Base-by-base conservation (phyloP, 768 basidiomycete genomes). In the Boletus huronensis region DNA sequence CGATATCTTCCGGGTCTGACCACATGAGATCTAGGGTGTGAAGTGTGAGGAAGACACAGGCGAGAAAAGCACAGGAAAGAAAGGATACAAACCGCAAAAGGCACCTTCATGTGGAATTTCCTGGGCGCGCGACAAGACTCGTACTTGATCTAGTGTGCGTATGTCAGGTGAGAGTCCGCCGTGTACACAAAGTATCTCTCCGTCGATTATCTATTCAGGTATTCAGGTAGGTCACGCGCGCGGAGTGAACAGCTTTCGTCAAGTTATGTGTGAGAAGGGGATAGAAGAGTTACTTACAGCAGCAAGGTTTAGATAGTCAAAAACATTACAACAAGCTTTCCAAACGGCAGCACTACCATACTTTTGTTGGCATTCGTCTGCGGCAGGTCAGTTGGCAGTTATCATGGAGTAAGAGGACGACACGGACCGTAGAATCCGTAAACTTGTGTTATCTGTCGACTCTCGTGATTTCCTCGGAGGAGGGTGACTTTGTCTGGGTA, bases 31-130 rank as follows among this genome's bases (percentile, higher is more conserved):
- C 93, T 93, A 48, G 9, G 43, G 29, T 16, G 8, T 8, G 31
- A 32, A 2, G 41, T 28, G 34, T 36, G 41, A 55, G 17, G 11
- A n/a, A 40, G 5, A 41, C 29, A 21, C 47, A 29, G 26, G 31
- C n/a, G 25, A 39, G 23, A 19, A 9, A 31, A 23, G 42, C 44
- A 39, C 16, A 31, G 14, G 19, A 42, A 14, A 16, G 13, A 26
- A 14, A 43, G 25, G 25, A 14, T 9, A 63, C 82, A 29, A 62
- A 87, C 88, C 88, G 62, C 96, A 98, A 76, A 98, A 98, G 8
- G 95, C 89, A n/a, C 96, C 96, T 69, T 98, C 96, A 69, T 98
- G 96, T 2, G 95, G 96, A 43, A 98, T 96, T 70, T 98, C 96
- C 65, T 98, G 94, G n/a, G 93, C 91, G 52, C 96, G 79, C 3